A percentile compares a stretch with the other conserved stretches of the same genome.
Evolutionary conservation across 2,329 filamentous ascomycete species (phyloP).

Genomic region (Pseudocercospora ulei): DNA sequence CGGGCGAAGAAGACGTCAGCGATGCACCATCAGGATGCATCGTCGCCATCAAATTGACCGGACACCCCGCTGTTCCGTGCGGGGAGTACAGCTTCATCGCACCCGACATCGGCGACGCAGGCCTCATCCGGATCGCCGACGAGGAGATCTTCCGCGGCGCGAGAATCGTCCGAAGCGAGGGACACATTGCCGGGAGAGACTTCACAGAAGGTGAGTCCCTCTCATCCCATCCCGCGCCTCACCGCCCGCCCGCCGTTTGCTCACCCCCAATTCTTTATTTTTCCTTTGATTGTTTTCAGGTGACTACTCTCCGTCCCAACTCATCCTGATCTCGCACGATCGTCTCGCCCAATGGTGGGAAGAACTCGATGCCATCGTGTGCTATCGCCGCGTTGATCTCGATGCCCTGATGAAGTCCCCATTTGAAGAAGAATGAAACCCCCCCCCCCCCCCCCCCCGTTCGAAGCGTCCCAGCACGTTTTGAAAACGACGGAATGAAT

Average conservation of each 20-base stretch:
- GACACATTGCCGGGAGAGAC: slow-evolving; percentile 65
- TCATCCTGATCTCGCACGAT: slow-evolving; percentile 70
- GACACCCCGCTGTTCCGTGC: slow-evolving; percentile 79
- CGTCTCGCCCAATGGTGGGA: slow-evolving; percentile 76
- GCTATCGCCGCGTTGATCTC: slow-evolving; percentile 43
- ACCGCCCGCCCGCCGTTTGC: slow-evolving; percentile 63
- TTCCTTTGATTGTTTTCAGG: too few species aligned
- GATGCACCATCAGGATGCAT: slow-evolving; percentile 55
- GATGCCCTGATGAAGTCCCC: slow-evolving; percentile 32
- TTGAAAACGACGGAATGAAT: too few species aligned
- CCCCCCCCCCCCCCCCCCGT: too few species aligned
- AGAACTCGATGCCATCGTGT: slow-evolving; percentile 43
- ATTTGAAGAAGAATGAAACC: too few species aligned
- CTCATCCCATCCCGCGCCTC: slow-evolving; percentile 58
- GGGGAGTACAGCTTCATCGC: slow-evolving; percentile 75
- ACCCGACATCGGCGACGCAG: slow-evolving; percentile 61
- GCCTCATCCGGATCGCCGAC: slow-evolving; percentile 54
- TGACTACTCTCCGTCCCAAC: slow-evolving; percentile 61
- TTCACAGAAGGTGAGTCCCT: slow-evolving; percentile 58
- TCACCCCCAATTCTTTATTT: slow-evolving; percentile 66
- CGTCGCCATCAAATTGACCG: slow-evolving; percentile 82
- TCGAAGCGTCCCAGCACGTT: too few species aligned
- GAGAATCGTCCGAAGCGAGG: slow-evolving; percentile 59
- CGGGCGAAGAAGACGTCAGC: slow-evolving; percentile 6
- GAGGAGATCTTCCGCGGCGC: slow-evolving; percentile 64